Percentiles rank a stretch among this genome's conserved stretches.
phyloP scores from a whole-genome alignment of 2,329 filamentous ascomycete genomes.

The Colletotrichum sojae region DNA sequence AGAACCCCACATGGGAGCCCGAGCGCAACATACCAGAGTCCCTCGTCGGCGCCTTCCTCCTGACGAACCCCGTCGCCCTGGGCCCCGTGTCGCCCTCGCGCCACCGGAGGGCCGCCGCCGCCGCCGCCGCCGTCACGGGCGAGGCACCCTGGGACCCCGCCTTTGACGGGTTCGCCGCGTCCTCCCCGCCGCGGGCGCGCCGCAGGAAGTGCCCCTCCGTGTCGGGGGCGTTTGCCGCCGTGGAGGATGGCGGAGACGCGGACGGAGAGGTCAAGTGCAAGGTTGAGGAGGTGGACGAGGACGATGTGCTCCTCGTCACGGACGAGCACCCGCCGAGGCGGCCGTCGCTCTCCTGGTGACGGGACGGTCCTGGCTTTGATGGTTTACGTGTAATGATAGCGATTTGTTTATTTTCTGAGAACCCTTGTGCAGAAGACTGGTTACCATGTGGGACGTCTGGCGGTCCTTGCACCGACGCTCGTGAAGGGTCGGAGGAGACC shows the following conservation, averaged over 20 bases:
- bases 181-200: conserved; percentile 32
- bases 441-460: no score
- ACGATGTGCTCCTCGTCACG: conserved; percentile 50
- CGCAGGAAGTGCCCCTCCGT: conserved; percentile 51
- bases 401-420: not conserved
- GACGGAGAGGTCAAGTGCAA: conserved; percentile 39
- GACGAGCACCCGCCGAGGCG: conserved; percentile 42
- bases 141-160: not conserved
- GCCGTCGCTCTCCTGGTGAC: conserved; percentile 29
- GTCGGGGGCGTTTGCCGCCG: conserved; percentile 49
- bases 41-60: conserved; percentile 59
- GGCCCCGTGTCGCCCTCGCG: no score
- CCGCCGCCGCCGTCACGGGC: conserved; percentile 37
- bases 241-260: conserved; percentile 37
- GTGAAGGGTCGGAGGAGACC: no score
- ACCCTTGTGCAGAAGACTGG: no score
- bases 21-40: conserved; percentile 62
- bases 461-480: no score
- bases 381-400: not conserved
- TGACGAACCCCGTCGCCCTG: conserved; percentile 43
- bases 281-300: conserved; percentile 45
- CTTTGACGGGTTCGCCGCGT: no score
- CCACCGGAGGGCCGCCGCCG: conserved; percentile 25
- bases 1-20: conserved; percentile 73
- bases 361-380: conserved; percentile 4